phyloP scores from a whole-genome alignment of 148 eudicot species.

The Fagopyrum esculentum region DNA sequence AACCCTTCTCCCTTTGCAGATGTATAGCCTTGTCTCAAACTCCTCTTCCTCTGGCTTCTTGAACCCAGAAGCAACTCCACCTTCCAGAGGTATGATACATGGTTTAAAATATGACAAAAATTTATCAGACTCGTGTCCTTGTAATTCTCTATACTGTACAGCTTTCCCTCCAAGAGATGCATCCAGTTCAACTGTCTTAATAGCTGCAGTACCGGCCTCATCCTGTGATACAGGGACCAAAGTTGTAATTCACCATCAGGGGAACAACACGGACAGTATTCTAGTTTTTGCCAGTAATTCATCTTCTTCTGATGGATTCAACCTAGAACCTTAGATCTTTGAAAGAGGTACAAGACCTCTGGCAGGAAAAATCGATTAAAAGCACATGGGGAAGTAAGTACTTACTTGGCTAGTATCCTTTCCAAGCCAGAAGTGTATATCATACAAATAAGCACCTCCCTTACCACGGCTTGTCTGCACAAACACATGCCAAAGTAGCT shows the following conservation, averaged over 20 bases:
- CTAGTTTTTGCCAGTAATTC: no score
- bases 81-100: constrained; percentile 89
- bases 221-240: constrained; percentile 35
- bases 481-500: constrained; percentile 1
- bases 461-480: constrained; percentile 75
- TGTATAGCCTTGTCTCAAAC: constrained; percentile 84
- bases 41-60: constrained; percentile 81
- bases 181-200: constrained; percentile 95
- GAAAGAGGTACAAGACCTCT: no score
- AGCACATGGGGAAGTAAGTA: constrained; percentile 9
- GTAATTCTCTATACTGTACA: constrained; percentile 88
- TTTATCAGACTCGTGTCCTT: constrained; percentile 93
- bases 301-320: no score
- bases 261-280: neutral
- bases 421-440: constrained; percentile 99
- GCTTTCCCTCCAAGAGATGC: constrained; percentile 92
- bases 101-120: constrained; percentile 94
- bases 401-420: constrained; percentile 97
- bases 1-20: constrained; percentile 88
- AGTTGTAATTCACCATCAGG: neutral
- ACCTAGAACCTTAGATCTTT: no score
- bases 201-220: constrained; percentile 97
- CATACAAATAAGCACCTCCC: constrained; percentile 90
- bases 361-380: constrained; percentile 5
- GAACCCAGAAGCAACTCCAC: constrained; percentile 96